Evolutionary conservation across 352 stramenopile species (phyloP).

Genomic region (Phytophthora pluvialis): DNA sequence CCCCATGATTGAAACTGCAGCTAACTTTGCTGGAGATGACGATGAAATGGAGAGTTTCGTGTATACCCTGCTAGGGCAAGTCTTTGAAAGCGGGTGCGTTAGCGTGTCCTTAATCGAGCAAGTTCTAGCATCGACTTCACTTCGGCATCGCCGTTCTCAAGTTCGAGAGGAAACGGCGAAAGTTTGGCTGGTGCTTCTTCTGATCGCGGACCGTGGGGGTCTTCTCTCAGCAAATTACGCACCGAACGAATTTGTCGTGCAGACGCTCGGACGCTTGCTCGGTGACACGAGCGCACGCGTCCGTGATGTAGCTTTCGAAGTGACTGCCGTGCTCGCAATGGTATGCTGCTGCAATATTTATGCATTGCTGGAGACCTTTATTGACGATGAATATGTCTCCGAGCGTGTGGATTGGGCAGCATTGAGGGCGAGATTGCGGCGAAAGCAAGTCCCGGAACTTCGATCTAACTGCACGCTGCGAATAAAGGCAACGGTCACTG

Average conservation of each 20-base stretch:
- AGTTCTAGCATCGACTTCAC: conserved; percentile 34
- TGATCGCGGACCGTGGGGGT: conserved; percentile 36
- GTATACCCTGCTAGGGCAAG: conserved; percentile 38
- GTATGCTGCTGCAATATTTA: conserved; percentile 50
- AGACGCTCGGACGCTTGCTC: conserved; percentile 51
- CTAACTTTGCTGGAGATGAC: conserved; percentile 62
- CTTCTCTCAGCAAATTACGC: conserved; percentile 26
- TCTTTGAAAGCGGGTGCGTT: conserved; percentile 42
- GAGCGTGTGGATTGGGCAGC: conserved; percentile 61
- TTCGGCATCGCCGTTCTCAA: conserved; percentile 61
- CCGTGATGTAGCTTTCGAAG: conserved; percentile 52
- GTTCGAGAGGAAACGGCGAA: conserved; percentile 67
- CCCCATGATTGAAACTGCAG: conserved; percentile 58
- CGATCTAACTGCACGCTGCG: conserved; percentile 43
- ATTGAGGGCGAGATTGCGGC: conserved; percentile 43
- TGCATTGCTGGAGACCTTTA: conserved; percentile 44
- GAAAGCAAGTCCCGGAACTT: conserved; percentile 45
- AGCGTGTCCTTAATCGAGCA: conserved; percentile 30
- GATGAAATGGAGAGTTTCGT: conserved; percentile 49
- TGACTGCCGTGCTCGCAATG: conserved; percentile 40
- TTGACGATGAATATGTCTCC: conserved; percentile 63
- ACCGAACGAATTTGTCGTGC: conserved; percentile 34
- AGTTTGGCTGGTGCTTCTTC: conserved; percentile 62
- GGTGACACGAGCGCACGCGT: conserved; percentile 57
- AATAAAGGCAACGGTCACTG: background rate